Evolutionary conservation across 805 yeast genomes (phyloP), one percentile per base, ranked within the genome.

Genomic region (Schwanniomyces polymorphus): DNA sequence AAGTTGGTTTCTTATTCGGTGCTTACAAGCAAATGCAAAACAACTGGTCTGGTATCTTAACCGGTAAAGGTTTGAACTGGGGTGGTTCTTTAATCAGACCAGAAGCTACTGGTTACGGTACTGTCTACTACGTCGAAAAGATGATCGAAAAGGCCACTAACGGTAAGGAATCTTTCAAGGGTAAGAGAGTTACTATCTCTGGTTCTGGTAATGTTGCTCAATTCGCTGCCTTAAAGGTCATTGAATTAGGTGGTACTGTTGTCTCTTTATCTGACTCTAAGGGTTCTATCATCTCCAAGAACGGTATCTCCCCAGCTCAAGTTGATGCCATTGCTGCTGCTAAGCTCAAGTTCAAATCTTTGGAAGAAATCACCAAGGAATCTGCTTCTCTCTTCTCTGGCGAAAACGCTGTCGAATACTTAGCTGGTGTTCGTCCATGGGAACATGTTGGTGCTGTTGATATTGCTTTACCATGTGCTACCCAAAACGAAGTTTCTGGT

Each of bases 121-220:
- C 88, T 50, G 92, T 92, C 56, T 92, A 92, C 85, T 92, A 88
- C 80, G 95, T 91, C 57, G 96, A 91, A 77, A 90, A 92, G 78
- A 92, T 92, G 97, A 89, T 92, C 72, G 94, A 89, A 76, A 84
- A 85, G 72, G 97, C 97, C 56, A 78, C 95, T 53, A 71, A 80
- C 57, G 97, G 97, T 72, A 84, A 86, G 75, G 97, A 91, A 78
- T 72, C 91, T 49, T 87, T 94, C 77, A 74, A 80, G 57, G 97
- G 97, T 71, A 92, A 94, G 82, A 84, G 87, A 69, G 98, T 94
- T 60, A 91, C 97, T 64, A 84, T 92, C 66, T 91, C 97, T 50
- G 99, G 99, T 71, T 86, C 97, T 57, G 99, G 99, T 76, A 92
- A 92, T 77, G 99, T 92, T 70, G 99, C 99, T 51, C 99, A 92